Percentiles rank a stretch among this genome's conserved stretches.
Conservation (phyloP, 2,329 filamentous ascomycete genomes). For the Didymella pomorum region DNA sequence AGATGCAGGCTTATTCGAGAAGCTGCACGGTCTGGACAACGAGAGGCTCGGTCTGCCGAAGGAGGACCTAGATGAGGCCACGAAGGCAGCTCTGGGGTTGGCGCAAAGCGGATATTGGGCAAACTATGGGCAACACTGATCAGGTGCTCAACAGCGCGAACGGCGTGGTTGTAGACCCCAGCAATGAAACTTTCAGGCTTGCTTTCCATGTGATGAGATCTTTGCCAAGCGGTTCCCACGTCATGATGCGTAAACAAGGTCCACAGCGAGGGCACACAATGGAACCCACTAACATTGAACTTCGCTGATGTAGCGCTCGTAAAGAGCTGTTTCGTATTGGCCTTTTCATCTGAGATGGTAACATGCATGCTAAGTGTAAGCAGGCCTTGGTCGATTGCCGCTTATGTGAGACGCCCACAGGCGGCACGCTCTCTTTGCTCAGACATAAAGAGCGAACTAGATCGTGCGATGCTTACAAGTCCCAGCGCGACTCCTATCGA, state of each 20-base stretch:
- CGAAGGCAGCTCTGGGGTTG: constrained; percentile 43
- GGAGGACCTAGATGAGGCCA: constrained; percentile 67
- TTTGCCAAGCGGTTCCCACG: not conserved
- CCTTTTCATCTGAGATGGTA: not conserved
- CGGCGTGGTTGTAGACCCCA: not conserved
- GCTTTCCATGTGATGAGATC: not conserved
- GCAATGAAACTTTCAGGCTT: not conserved
- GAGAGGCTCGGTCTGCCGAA: constrained; percentile 63
- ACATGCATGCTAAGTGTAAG: constrained; percentile 9
- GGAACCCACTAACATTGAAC: not conserved
- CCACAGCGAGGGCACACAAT: not conserved
- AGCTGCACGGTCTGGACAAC: constrained; percentile 56
- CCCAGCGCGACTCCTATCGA: not conserved
- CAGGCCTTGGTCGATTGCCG: not conserved
- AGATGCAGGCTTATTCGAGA: constrained; percentile 41
- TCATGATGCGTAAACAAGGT: not conserved
- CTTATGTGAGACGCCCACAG: constrained; percentile 9
- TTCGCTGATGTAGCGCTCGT: too few relatives aligned
- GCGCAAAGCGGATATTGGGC: not conserved
- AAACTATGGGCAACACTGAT: constrained; percentile 4
- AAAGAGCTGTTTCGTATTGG: not conserved
- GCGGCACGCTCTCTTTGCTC: not conserved
- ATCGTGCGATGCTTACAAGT: not conserved
- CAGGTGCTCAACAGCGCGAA: not conserved
- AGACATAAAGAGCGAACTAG: not conserved